Evolutionary conservation across 169 alveolate genomes (phyloP).

Genomic region (Eimeria necatrix): DNA sequence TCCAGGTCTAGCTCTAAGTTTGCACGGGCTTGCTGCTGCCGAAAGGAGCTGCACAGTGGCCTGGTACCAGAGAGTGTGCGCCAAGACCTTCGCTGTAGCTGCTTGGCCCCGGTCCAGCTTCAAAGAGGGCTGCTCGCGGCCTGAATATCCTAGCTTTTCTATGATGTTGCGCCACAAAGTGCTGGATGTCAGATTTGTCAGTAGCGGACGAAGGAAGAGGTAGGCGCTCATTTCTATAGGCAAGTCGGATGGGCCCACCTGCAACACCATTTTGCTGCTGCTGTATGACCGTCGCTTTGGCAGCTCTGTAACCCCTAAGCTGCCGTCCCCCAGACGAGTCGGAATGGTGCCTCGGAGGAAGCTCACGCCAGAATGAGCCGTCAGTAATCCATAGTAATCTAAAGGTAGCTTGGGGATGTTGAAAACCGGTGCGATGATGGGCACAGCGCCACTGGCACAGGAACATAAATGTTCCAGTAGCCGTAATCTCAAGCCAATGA

Average conservation of each 20-base stretch:
- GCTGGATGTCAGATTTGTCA: constrained; percentile 76
- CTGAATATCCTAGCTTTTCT: constrained; percentile 82
- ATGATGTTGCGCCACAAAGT: constrained; percentile 84
- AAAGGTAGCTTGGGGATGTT: constrained; percentile 82
- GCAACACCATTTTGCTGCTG: constrained; percentile 83
- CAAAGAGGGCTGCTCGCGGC: constrained; percentile 83
- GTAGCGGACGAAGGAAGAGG: constrained; percentile 82
- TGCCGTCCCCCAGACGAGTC: not conserved
- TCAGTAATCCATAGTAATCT: constrained; percentile 84
- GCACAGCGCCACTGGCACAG: constrained; percentile 81
- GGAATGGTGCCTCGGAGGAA: constrained; percentile 65
- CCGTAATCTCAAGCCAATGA: constrained; percentile 65
- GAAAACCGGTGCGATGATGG: constrained; percentile 83
- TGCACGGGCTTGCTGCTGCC: constrained; percentile 80
- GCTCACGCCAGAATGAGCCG: constrained; percentile 69
- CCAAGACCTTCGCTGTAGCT: constrained; percentile 86
- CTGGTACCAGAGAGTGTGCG: constrained; percentile 88
- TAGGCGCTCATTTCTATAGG: constrained; percentile 84
- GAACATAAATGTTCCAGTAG: constrained; percentile 80
- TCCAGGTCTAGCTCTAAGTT: constrained; percentile 86
- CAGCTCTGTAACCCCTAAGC: not conserved
- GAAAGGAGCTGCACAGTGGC: constrained; percentile 87
- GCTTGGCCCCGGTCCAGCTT: constrained; percentile 89
- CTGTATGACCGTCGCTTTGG: not conserved
- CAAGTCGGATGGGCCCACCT: constrained; percentile 86